These are phyloP conservation scores for Paramecium sonneborni DNA, from an alignment of 73 alveolate species.

Conservation along the genomic window DNA sequence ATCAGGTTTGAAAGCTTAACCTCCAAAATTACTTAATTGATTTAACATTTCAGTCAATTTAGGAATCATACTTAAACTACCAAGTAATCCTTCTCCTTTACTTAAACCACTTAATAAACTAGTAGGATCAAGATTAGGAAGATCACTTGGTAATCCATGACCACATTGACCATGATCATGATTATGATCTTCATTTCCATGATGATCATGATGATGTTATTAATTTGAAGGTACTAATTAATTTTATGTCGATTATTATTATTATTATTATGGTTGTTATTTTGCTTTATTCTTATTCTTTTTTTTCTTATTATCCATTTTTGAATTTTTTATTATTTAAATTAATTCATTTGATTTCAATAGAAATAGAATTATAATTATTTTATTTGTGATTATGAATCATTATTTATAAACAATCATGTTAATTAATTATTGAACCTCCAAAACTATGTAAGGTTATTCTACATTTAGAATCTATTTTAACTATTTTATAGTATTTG, in stretches of 20 bases:
- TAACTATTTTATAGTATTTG: not conserved
- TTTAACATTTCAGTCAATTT: conserved; percentile 17
- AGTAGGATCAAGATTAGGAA: not conserved
- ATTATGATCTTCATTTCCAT: not conserved
- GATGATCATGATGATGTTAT: conserved; percentile 19
- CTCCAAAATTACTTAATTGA: conserved; percentile 8
- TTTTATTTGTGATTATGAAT: not conserved
- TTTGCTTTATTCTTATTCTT: not conserved
- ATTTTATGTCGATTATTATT: not conserved
- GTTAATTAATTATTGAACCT: not conserved
- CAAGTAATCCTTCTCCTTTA: not conserved
- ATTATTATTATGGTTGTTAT: not conserved
- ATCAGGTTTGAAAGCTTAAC: not conserved
- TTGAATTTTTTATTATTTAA: not conserved
- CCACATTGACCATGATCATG: not conserved
- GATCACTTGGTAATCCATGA: not conserved
- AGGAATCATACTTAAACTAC: not conserved
- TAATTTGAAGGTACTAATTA: not conserved
- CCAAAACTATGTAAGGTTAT: not conserved
- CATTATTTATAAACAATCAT: conserved; percentile 13
- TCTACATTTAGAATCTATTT: not conserved
- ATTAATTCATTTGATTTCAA: not conserved
- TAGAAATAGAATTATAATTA: not conserved
- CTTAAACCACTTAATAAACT: not conserved
- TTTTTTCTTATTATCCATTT: conserved; percentile 1